These are phyloP conservation scores for Penicillium sp. DNA, from an alignment of 2,329 filamentous ascomycete genomes.

Conservation along the genomic window DNA sequence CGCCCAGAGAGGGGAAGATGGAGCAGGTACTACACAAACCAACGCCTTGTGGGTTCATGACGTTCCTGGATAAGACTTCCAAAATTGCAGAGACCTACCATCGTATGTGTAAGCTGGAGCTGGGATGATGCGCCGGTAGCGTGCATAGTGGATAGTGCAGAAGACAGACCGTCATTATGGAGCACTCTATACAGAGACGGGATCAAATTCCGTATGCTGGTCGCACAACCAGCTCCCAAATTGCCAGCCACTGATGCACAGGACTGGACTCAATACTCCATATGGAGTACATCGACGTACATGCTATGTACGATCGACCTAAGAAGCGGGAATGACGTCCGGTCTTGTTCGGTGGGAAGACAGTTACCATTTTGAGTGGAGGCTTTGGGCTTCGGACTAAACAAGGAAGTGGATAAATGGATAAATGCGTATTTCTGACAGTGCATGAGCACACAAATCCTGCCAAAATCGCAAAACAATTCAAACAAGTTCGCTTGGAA, in stretches of 20 bases:
- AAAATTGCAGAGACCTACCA: not conserved
- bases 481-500: not conserved
- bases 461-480: not conserved
- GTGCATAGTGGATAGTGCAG: not conserved
- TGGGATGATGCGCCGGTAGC: not conserved
- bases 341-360: not conserved
- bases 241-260: not conserved
- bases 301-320: constrained; percentile 1
- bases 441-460: not conserved
- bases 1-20: not conserved
- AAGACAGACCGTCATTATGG: not conserved
- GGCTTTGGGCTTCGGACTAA: not conserved
- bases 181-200: not conserved
- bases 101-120: not conserved
- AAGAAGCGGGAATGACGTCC: not conserved
- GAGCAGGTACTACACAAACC: not conserved
- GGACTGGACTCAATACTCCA: not conserved
- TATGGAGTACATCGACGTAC: not conserved
- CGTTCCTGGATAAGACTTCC: not conserved
- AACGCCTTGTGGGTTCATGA: not conserved
- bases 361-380: not conserved
- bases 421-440: not conserved
- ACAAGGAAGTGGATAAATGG: not conserved
- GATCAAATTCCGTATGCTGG: not conserved
- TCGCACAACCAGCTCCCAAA: not conserved